Base-by-base conservation (phyloP, 1,139 yeast species). In the Pichia sp. region DNA sequence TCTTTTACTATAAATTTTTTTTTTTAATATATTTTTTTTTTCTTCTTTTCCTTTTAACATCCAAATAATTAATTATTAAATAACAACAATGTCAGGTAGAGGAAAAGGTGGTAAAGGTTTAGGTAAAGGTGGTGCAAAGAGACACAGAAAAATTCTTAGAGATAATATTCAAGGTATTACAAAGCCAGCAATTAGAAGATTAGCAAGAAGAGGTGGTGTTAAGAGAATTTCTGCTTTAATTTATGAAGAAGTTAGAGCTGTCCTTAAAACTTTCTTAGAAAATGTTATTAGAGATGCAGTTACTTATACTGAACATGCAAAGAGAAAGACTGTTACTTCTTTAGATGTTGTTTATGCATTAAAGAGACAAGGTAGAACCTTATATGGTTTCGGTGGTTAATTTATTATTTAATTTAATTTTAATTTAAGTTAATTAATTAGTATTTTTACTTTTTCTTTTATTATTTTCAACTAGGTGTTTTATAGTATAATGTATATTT, bases 191-290 rank as follows among this genome's bases (percentile, higher is more conserved):
- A 92, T 92, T 72, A 89, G 98, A 80, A 90, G 98, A 86, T 85
- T 92, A 68, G 98, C 98, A 55, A 90, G 98, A 84, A 89, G 98
- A 87, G 98, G 98, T 78, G 98, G 98, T 87, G 98, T 92, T 70
- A 92, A 92, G 85, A 96, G 97, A 86, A 92, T 92, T 67, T 90
- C 97, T 59, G 97, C 96, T 70, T 80, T 90, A 71, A 90, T 92
- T 73, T 92, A 92, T 79, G 97, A 92, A 78, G 97, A 90, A 80
- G 96, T 94, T 67, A 88, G 98, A 79, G 92, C 86, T 62, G 97
- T 92, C 64, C 81, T 92, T 64, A 90, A 90, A 79, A 79, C 95
- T 55, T 92, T 90, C 86, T 81, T 92, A 70, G 97, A 89, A 76
- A 84, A 86, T 69, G 97, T 90, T 65, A 92, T 92, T 75, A 88